Conservation (phyloP, 257 asterid genomes). For the Mentha longifolia region DNA sequence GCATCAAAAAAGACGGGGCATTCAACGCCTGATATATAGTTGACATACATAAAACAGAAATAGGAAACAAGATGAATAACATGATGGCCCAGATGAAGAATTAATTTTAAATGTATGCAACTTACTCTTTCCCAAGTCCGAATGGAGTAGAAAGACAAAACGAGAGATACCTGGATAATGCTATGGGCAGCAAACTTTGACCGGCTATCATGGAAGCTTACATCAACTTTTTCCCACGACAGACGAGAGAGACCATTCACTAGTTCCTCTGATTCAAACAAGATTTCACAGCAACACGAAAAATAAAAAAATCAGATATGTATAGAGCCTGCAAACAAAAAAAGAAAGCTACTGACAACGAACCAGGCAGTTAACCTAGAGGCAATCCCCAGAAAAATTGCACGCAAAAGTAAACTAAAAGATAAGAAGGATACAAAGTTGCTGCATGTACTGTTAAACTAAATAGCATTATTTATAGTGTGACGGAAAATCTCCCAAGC, state of each 20-base stretch:
- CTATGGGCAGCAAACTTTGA: constrained; percentile 88
- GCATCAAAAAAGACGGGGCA: constrained; percentile 15
- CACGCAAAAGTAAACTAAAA: neutral
- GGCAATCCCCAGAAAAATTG: neutral
- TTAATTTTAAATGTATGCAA: no score
- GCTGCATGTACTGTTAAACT: neutral
- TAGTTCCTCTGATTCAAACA: constrained; percentile 61
- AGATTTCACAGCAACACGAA: constrained; percentile 14
- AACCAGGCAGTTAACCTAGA: neutral
- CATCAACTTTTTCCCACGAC: constrained; percentile 98
- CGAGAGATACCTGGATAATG: constrained; percentile 76
- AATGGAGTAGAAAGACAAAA: neutral
- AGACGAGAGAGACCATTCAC: constrained; percentile 81
- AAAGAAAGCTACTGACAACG: no score
- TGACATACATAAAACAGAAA: no score
- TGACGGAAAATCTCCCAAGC: neutral
- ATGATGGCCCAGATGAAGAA: no score
- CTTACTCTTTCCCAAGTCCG: no score
- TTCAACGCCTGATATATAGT: no score
- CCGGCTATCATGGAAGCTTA: constrained; percentile 88
- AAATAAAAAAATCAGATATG: constrained; percentile 9
- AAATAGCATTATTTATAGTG: neutral
- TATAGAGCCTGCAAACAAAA: no score
- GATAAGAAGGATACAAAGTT: neutral
- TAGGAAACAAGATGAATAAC: no score